These are phyloP conservation scores for Umbelopsis isabellina DNA, from an alignment of 192 early-diverging fungal species.

Conservation along the genomic window DNA sequence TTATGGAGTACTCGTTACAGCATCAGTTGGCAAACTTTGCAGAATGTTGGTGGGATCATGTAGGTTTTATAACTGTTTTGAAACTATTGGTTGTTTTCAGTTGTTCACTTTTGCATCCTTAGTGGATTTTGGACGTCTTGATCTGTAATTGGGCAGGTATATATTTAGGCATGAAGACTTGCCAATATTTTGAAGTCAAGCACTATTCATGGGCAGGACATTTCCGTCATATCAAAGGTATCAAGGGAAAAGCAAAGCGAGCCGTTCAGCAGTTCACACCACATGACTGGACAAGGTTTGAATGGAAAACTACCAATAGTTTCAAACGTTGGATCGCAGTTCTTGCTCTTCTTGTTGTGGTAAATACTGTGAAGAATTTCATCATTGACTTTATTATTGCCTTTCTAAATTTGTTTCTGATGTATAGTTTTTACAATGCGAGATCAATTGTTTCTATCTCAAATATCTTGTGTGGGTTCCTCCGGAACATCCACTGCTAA, in stretches of 20 bases:
- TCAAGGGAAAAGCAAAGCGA: constrained; percentile 86
- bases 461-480: constrained; percentile 94
- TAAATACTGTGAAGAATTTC: constrained; percentile 39
- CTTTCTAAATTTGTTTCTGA: constrained; percentile 1
- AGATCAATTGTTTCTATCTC: constrained; percentile 94
- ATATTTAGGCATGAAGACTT: constrained; percentile 95
- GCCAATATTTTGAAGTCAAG: constrained; percentile 96
- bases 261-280: constrained; percentile 94
- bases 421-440: constrained; percentile 70
- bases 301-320: constrained; percentile 87
- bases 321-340: constrained; percentile 89
- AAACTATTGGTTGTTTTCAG: neutral
- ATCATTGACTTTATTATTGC: neutral
- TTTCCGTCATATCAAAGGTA: constrained; percentile 79
- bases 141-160: constrained; percentile 94
- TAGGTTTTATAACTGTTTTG: constrained; percentile 41
- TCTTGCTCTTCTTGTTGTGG: constrained; percentile 70
- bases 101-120: neutral
- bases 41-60: constrained; percentile 99
- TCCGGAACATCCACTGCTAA: constrained; percentile 82
- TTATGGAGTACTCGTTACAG: constrained; percentile 92
- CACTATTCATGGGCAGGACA: constrained; percentile 92
- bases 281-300: constrained; percentile 91
- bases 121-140: constrained; percentile 94
- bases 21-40: constrained; percentile 98